Evolutionary conservation across 1,284 basidiomycete species (phyloP), one percentile per base, ranked within the genome.

Genomic region (Puccinia sorghi): DNA sequence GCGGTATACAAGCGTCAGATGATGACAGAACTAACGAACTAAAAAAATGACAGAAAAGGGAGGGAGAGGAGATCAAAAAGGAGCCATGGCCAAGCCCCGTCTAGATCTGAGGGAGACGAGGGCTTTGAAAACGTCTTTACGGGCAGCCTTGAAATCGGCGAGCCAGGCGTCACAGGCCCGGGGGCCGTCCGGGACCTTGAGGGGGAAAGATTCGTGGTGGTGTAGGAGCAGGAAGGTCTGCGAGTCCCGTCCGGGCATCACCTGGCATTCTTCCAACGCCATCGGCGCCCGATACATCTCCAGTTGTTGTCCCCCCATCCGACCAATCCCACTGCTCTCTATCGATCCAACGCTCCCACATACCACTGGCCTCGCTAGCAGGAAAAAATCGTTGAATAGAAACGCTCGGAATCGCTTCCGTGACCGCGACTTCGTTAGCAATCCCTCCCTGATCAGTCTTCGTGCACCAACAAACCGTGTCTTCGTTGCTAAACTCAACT

Each of bases 381-480:
- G 17, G 39, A 78, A 78, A 37, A 78, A 78, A 22, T 78, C 75
- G 46, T 78, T 78, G 56, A 69, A 78, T n/a, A 78, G 46, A 32
- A 61, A 78, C 20, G 67, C 75, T 13, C 57, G 64, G 41, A 70
- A 70, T 15, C 52, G 59, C 67, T 78, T 78, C 17, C 75, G 64
- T 8, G 75, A 70, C 17, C 64, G 52, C 5, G 52, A 12, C 56
- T 78, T 78, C 25, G 54, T 56, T 3, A 78, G 17, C 7, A 50
- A 7, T 37, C 75, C 75, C 27, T 78, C 66, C 46, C 67, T n/a
- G 52, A 78, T 78, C 25, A 78, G 32, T 25, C 54, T 39, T 46
- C 75, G 52, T 15, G 50, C 41, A 9, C 75, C 75, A 48, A 63
- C 37, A 48, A 78, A 71, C 39, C 75, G 32, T 9, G 75, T 70